Conservation (phyloP, 148 eudicot species). For the Polygonum aviculare region DNA sequence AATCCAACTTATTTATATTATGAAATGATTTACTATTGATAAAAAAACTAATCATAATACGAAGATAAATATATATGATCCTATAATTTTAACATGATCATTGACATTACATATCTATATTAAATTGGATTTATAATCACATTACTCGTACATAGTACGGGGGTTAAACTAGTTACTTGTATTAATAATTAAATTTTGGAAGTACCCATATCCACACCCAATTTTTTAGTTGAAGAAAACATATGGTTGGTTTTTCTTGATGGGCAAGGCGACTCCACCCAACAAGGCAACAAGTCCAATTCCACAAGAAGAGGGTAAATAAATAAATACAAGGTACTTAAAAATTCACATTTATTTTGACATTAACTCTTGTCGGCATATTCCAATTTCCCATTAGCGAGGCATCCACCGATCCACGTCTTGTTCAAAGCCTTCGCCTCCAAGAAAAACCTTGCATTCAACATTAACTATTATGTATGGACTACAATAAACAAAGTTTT, state of each 20-base stretch:
- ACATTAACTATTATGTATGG: background rate
- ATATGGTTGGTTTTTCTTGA: background rate
- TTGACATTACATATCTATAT: no score
- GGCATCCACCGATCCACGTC: background rate
- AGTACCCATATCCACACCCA: no score
- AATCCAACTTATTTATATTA: no score
- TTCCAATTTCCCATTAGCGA: background rate
- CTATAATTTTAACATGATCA: no score
- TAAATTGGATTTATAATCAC: no score
- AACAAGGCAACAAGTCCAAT: background rate
- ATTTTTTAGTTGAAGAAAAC: background rate
- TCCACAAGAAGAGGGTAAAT: background rate
- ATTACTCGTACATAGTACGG: no score
- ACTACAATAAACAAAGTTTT: background rate
- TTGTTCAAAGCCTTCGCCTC: background rate
- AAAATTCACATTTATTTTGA: background rate
- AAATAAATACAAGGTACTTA: background rate
- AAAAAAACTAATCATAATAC: no score
- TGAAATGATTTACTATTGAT: no score
- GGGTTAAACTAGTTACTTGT: no score
- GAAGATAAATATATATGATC: no score
- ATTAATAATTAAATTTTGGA: no score
- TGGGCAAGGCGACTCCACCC: background rate
- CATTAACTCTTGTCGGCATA: background rate
- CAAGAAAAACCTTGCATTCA: background rate